A percentile compares a stretch with the other conserved stretches of the same genome.
phyloP scores from a whole-genome alignment of 1,284 basidiomycete species.

The Golubevia pallescens region DNA sequence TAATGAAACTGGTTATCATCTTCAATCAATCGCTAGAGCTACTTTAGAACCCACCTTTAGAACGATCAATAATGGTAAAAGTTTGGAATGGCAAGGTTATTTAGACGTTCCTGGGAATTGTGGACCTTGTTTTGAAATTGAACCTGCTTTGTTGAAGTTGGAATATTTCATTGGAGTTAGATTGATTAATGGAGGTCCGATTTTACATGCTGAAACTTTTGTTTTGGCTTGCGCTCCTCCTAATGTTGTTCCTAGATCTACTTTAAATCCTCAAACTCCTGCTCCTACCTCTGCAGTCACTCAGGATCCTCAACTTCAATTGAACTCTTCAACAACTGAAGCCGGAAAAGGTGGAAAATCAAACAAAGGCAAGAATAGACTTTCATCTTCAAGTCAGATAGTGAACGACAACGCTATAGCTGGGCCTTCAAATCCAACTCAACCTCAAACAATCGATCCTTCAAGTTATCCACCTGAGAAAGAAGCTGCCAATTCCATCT shows the following conservation, averaged over 20 bases:
- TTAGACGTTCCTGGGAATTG: slow-evolving; percentile 29
- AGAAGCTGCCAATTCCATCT: no score
- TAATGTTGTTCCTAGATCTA: background rate
- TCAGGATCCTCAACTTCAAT: background rate
- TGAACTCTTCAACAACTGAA: background rate
- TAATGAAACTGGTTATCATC: slow-evolving; percentile 10
- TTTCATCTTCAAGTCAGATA: no score
- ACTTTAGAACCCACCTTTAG: background rate
- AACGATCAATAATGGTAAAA: background rate
- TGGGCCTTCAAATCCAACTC: no score
- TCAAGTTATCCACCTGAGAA: no score
- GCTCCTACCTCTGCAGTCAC: background rate
- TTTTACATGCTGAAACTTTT: slow-evolving; percentile 5
- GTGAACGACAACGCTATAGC: no score
- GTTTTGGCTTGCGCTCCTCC: background rate
- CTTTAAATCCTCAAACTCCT: background rate
- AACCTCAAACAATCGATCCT: no score
- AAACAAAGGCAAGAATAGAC: no score
- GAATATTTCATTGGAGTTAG: slow-evolving; percentile 42
- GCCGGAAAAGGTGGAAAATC: background rate
- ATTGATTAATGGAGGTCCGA: no score
- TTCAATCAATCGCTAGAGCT: slow-evolving; percentile 1
- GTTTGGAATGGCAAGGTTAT: slow-evolving; percentile 21
- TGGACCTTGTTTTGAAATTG: slow-evolving; percentile 32
- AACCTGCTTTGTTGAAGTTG: slow-evolving; percentile 16